phyloP scores from a whole-genome alignment of 345 rosid species.

The Sisymbrium irio region DNA sequence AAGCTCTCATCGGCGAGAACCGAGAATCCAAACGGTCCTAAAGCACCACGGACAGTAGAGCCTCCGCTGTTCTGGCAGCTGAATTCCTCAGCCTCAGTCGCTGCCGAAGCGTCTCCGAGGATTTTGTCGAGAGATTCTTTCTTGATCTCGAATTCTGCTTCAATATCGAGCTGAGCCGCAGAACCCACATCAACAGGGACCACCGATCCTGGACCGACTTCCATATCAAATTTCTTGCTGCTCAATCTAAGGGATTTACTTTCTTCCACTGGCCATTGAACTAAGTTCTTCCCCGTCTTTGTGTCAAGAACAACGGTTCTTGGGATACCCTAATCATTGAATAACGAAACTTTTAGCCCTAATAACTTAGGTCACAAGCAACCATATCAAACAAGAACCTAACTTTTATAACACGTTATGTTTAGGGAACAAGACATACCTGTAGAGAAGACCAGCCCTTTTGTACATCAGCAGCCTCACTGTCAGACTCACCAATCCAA shows the following conservation, averaged over 20 bases:
- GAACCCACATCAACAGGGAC: slow-evolving; percentile 54
- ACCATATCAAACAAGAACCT: not conserved
- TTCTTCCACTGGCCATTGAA: slow-evolving; percentile 93
- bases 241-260: slow-evolving; percentile 65
- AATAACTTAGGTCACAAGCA: not conserved
- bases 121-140: slow-evolving; percentile 46
- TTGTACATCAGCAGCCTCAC: slow-evolving; percentile 55
- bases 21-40: slow-evolving; percentile 88
- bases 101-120: slow-evolving; percentile 21
- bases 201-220: slow-evolving; percentile 56
- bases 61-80: slow-evolving; percentile 55
- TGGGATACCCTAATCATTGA: slow-evolving; percentile 56
- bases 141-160: slow-evolving; percentile 69
- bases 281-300: slow-evolving; percentile 61
- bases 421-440: slow-evolving; percentile 38
- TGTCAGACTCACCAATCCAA: slow-evolving; percentile 92
- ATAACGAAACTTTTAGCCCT: not conserved
- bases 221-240: slow-evolving; percentile 44
- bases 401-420: not conserved
- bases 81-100: slow-evolving; percentile 42
- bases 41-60: slow-evolving; percentile 57
- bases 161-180: slow-evolving; percentile 67
- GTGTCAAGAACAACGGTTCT: slow-evolving; percentile 61
- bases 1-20: slow-evolving; percentile 66
- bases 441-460: slow-evolving; percentile 98